phyloP scores from a whole-genome alignment of 495 filamentous ascomycete genomes.

The Thermothielavioides terrestris region DNA sequence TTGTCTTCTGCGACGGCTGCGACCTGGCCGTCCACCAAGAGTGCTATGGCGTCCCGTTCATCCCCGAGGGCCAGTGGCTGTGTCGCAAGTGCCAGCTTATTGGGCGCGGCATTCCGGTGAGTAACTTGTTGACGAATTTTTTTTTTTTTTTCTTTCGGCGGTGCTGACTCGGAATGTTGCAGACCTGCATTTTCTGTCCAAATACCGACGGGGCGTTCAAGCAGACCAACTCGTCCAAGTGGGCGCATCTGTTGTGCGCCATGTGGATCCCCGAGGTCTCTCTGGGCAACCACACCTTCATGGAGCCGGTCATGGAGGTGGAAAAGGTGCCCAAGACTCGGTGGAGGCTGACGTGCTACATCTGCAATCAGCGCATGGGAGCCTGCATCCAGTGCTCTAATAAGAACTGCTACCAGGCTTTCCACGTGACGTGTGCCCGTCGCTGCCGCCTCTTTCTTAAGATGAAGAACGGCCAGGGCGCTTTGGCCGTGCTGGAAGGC shows the following conservation, averaged over 20 bases:
- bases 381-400: slow-evolving; percentile 98
- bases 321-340: slow-evolving; percentile 90
- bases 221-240: slow-evolving; percentile 87
- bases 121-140: slow-evolving; percentile 17
- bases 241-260: slow-evolving; percentile 93
- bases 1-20: slow-evolving; percentile 98
- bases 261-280: slow-evolving; percentile 98
- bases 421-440: slow-evolving; percentile 94
- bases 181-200: slow-evolving; percentile 96
- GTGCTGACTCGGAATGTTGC: slow-evolving; percentile 3
- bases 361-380: slow-evolving; percentile 95
- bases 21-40: slow-evolving; percentile 97
- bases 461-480: slow-evolving; percentile 87
- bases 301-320: slow-evolving; percentile 97
- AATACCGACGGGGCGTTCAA: slow-evolving; percentile 98
- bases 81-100: slow-evolving; percentile 96
- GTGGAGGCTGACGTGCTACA: slow-evolving; percentile 93
- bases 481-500: slow-evolving; percentile 74
- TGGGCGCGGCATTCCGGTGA: slow-evolving; percentile 76
- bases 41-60: slow-evolving; percentile 98
- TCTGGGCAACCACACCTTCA: slow-evolving; percentile 91
- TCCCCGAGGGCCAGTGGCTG: slow-evolving; percentile 97
- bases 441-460: slow-evolving; percentile 82
- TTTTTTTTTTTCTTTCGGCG: not conserved
- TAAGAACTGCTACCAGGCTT: slow-evolving; percentile 94